Percentiles rank a stretch among this genome's conserved stretches.
Conservation (phyloP, 768 basidiomycete genomes). For the Hypholoma sublateritium region DNA sequence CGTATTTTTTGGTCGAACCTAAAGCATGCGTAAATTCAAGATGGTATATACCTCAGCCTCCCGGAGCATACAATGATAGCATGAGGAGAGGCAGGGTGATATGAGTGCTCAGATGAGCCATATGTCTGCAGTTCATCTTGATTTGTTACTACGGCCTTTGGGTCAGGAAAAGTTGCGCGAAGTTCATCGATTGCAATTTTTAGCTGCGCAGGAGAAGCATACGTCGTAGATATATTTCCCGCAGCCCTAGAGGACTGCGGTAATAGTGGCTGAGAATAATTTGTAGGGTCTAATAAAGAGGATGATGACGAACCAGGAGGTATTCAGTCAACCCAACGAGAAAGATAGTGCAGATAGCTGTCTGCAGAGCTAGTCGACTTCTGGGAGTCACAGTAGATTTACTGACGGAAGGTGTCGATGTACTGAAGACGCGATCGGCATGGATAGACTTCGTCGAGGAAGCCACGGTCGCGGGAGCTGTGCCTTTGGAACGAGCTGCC, state of each 20-base stretch:
- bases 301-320: constrained; percentile 21
- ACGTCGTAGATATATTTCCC: constrained; percentile 18
- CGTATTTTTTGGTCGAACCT: constrained; percentile 64
- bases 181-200: constrained; percentile 55
- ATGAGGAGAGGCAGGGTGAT: constrained; percentile 59
- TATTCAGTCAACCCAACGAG: constrained; percentile 30
- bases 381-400: constrained; percentile 32
- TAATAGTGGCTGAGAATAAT: too few relatives aligned
- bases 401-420: constrained; percentile 37
- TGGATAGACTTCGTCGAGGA: background rate
- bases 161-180: constrained; percentile 40
- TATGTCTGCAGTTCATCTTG: constrained; percentile 49
- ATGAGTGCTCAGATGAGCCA: constrained; percentile 71
- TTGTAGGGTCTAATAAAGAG: constrained; percentile 1
- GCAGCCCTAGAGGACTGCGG: too few relatives aligned
- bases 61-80: constrained; percentile 41
- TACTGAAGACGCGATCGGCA: background rate
- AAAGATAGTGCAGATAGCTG: constrained; percentile 33
- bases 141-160: constrained; percentile 51
- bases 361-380: constrained; percentile 34
- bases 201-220: constrained; percentile 49
- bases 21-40: constrained; percentile 19
- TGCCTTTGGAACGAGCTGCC: too few relatives aligned
- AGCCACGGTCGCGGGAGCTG: too few relatives aligned
- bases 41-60: background rate